Conservation (phyloP, 2,329 filamentous ascomycete genomes). For the Plenodomus lindquistii region DNA sequence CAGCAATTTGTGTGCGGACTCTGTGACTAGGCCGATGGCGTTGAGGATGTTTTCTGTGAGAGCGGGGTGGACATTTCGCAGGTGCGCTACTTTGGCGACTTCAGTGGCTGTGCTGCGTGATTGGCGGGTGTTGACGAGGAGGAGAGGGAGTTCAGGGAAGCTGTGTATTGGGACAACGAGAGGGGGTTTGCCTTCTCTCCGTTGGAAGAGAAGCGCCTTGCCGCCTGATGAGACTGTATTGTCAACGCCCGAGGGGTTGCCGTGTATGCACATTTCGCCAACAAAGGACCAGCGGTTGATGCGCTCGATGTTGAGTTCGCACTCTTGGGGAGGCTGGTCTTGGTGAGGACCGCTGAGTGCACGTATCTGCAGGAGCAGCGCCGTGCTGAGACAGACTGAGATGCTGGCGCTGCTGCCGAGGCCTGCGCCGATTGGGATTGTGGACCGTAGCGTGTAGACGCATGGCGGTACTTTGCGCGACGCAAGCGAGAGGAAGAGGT, state of each 20-base stretch:
- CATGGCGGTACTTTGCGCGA: slow-evolving; percentile 77
- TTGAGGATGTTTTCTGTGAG: slow-evolving; percentile 82
- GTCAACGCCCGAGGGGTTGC: slow-evolving; percentile 93
- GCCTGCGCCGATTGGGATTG: slow-evolving; percentile 88
- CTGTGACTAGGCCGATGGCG: slow-evolving; percentile 76
- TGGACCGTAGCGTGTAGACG: slow-evolving; percentile 88
- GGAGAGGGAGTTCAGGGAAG: slow-evolving; percentile 88
- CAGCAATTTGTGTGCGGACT: slow-evolving; percentile 60
- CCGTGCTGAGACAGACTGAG: slow-evolving; percentile 82
- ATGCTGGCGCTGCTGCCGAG: slow-evolving; percentile 95
- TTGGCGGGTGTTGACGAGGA: slow-evolving; percentile 88
- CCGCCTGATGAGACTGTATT: slow-evolving; percentile 94
- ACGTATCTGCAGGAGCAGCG: slow-evolving; percentile 83
- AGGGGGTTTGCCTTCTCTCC: slow-evolving; percentile 75
- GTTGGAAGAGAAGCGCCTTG: slow-evolving; percentile 90
- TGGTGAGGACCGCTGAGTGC: slow-evolving; percentile 88
- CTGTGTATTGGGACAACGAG: slow-evolving; percentile 75
- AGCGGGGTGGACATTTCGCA: slow-evolving; percentile 72
- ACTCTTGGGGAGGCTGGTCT: slow-evolving; percentile 85
- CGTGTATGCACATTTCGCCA: slow-evolving; percentile 94
- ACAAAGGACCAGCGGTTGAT: slow-evolving; percentile 99
- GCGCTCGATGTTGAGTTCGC: slow-evolving; percentile 85
- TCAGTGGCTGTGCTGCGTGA: slow-evolving; percentile 82
- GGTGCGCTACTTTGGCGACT: slow-evolving; percentile 79
- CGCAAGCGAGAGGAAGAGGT: slow-evolving; percentile 87